Evolutionary conservation across 2,329 filamentous ascomycete species (phyloP).

Genomic region (Stagonosporopsis rhizophila): DNA sequence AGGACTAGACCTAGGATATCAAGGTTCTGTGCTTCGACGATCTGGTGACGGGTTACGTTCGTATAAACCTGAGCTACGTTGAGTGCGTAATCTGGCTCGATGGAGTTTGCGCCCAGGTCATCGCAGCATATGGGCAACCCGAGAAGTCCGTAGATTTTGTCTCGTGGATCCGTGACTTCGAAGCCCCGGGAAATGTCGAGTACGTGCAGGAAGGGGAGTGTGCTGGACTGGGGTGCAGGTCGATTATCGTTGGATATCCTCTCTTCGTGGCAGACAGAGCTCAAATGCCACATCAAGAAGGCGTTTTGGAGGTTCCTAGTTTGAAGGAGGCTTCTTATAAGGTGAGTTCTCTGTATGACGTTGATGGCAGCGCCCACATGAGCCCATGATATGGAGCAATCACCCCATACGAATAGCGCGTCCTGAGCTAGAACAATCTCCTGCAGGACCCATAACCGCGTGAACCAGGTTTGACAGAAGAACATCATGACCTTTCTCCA

Average conservation of each 20-base stretch:
- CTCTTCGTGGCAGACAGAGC: not conserved
- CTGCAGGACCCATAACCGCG: slow-evolving; percentile 18
- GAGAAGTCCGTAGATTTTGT: slow-evolving; percentile 30
- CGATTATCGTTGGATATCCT: not conserved
- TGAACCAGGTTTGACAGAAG: slow-evolving; percentile 15
- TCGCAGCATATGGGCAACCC: slow-evolving; percentile 14
- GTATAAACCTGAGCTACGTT: slow-evolving; percentile 20
- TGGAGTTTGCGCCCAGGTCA: not conserved
- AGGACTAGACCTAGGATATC: slow-evolving; percentile 17
- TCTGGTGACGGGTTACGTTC: slow-evolving; percentile 9
- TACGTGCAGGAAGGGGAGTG: slow-evolving; percentile 21
- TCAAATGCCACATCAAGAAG: slow-evolving; percentile 20
- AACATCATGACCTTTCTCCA: slow-evolving; percentile 6
- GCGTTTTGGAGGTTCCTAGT: slow-evolving; percentile 22
- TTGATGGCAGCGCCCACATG: slow-evolving; percentile 18
- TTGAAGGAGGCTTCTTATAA: slow-evolving; percentile 7
- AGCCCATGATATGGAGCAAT: slow-evolving; percentile 18
- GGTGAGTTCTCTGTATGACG: slow-evolving; percentile 1
- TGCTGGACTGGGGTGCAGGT: not conserved
- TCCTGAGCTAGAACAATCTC: slow-evolving; percentile 22
- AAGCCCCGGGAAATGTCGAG: slow-evolving; percentile 23
- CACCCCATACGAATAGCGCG: slow-evolving; percentile 24
- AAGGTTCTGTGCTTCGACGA: slow-evolving; percentile 13
- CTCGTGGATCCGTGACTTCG: slow-evolving; percentile 24
- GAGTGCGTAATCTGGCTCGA: slow-evolving; percentile 21